Conservation (phyloP, 2,329 filamentous ascomycete genomes). For the Paecilomyces dactylethromorphus region DNA sequence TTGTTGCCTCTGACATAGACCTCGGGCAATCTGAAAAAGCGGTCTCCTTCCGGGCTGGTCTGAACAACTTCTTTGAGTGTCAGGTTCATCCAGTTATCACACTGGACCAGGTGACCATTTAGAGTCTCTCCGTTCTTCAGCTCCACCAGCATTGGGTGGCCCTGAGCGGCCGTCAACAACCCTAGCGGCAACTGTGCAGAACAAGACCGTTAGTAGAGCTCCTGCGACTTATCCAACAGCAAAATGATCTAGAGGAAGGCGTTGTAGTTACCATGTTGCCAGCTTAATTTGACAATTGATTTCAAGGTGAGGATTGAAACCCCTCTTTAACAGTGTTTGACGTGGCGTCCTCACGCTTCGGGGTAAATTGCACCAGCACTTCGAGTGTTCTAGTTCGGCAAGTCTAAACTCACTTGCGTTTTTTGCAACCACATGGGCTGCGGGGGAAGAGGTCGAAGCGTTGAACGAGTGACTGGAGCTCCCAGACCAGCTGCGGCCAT, state of each 20-base stretch:
- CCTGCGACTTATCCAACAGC: constrained; percentile 3
- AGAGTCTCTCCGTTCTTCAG: constrained; percentile 96
- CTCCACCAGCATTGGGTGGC: constrained; percentile 96
- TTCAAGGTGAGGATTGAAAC: background rate
- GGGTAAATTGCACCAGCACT: background rate
- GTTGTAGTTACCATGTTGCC: background rate
- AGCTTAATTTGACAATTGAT: background rate
- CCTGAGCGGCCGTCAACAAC: constrained; percentile 89
- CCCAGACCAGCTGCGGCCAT: constrained; percentile 1
- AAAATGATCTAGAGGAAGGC: background rate
- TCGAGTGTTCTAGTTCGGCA: background rate
- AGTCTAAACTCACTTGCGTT: background rate
- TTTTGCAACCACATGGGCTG: background rate
- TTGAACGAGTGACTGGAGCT: background rate
- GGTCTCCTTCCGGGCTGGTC: constrained; percentile 90
- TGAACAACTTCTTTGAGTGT: constrained; percentile 96
- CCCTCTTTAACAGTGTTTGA: background rate
- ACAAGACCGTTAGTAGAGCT: background rate
- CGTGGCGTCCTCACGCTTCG: background rate
- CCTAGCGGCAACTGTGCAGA: constrained; percentile 56
- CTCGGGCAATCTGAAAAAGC: constrained; percentile 85
- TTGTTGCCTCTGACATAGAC: constrained; percentile 98
- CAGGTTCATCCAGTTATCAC: constrained; percentile 99
- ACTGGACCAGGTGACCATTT: constrained; percentile 91
- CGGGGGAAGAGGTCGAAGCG: background rate